These are phyloP conservation scores for Drechslerella dactyloides DNA, from an alignment of 2,329 filamentous ascomycete genomes.

Conservation along the genomic window DNA sequence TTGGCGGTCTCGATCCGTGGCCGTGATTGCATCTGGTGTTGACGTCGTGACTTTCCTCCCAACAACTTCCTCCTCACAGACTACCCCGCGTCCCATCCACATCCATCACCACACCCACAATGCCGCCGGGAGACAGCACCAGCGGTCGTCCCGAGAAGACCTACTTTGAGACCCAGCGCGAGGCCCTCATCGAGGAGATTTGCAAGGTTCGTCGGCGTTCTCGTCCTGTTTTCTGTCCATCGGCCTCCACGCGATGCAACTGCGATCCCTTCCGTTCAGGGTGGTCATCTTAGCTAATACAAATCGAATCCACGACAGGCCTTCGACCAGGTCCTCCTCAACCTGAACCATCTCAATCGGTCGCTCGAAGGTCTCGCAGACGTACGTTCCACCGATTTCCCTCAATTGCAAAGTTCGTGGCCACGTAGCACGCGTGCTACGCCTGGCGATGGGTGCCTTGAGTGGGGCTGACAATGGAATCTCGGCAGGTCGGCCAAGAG, in stretches of 20 bases:
- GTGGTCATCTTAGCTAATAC: background rate
- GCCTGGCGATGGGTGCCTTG: too few species aligned
- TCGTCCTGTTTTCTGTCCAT: background rate
- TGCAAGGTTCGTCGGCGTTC: constrained; percentile 25
- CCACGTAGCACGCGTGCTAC: background rate
- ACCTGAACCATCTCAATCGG: constrained; percentile 49
- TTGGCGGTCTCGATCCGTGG: too few species aligned
- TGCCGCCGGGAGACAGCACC: constrained; percentile 33
- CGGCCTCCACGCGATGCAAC: background rate
- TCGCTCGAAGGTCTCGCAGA: constrained; percentile 47
- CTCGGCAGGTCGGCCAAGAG: constrained; percentile 40
- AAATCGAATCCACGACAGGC: constrained; percentile 23
- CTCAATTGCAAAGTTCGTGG: too few species aligned
- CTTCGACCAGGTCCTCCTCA: constrained; percentile 50
- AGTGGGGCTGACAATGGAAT: constrained; percentile 1
- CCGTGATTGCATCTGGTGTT: too few species aligned
- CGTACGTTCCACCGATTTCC: constrained; percentile 33
- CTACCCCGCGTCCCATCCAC: background rate
- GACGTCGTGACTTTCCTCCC: background rate
- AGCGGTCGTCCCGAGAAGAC: constrained; percentile 39
- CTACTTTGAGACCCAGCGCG: constrained; percentile 47
- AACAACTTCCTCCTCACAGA: background rate
- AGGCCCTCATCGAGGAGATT: constrained; percentile 47
- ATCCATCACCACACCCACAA: constrained; percentile 2
- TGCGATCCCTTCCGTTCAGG: background rate